phyloP scores from a whole-genome alignment of 345 rosid genomes.

The Boechera divaricarpa region DNA sequence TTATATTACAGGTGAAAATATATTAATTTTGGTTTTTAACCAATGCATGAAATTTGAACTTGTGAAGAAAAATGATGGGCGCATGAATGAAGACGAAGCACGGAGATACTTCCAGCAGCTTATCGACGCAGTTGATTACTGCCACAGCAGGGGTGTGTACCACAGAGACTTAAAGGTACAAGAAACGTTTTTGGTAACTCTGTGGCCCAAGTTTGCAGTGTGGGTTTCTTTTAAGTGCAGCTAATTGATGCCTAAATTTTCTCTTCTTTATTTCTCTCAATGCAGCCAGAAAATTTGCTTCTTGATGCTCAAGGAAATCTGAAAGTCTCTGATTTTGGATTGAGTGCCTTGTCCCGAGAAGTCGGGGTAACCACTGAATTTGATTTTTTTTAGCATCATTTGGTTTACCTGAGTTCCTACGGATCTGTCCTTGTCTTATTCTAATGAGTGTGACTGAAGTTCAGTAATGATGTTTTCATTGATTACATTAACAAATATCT shows the following conservation, averaged over 20 bases:
- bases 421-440: background rate
- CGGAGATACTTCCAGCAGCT: slow-evolving; percentile 96
- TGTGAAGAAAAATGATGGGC: slow-evolving; percentile 79
- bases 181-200: slow-evolving; percentile 21
- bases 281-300: slow-evolving; percentile 89
- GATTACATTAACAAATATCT: background rate
- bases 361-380: slow-evolving; percentile 64
- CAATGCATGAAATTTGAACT: slow-evolving; percentile 38
- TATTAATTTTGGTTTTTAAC: background rate
- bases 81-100: slow-evolving; percentile 91
- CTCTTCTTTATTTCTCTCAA: slow-evolving; percentile 29
- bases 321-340: slow-evolving; percentile 92
- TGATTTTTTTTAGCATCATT: background rate
- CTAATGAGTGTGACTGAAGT: background rate
- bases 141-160: slow-evolving; percentile 89
- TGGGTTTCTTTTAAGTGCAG: background rate
- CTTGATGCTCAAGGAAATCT: slow-evolving; percentile 81
- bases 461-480: slow-evolving; percentile 21
- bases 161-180: slow-evolving; percentile 88
- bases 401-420: slow-evolving; percentile 14
- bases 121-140: slow-evolving; percentile 84
- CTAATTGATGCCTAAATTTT: slow-evolving; percentile 2
- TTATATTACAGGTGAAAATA: slow-evolving; percentile 16
- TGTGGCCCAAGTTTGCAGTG: slow-evolving; percentile 15
- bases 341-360: slow-evolving; percentile 82